A percentile compares a stretch with the other conserved stretches of the same genome.
These are phyloP conservation scores for Solanum etuberosum DNA, from an alignment of 257 asterid species.

Conservation along the genomic window DNA sequence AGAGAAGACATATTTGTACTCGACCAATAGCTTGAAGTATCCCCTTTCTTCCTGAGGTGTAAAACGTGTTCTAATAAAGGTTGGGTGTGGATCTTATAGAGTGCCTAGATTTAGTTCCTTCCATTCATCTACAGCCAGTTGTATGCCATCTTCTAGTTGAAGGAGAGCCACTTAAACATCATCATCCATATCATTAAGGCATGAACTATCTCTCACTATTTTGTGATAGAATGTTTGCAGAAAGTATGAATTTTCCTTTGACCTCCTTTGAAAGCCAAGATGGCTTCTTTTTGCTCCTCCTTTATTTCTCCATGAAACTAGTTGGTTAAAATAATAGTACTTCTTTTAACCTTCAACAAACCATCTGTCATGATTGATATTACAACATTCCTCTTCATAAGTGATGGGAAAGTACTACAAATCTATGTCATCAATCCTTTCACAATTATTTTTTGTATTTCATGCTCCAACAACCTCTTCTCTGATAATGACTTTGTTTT, in stretches of 20 bases:
- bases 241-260: background rate
- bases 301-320: background rate
- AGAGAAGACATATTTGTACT: background rate
- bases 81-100: background rate
- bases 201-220: background rate
- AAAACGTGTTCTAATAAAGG: background rate
- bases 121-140: too few species aligned
- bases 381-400: too few species aligned
- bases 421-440: too few species aligned
- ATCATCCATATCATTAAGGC: background rate
- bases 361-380: too few species aligned
- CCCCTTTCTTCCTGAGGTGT: background rate
- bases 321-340: background rate
- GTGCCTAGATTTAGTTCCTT: background rate
- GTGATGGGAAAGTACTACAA: too few species aligned
- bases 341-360: too few species aligned
- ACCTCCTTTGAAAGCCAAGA: background rate
- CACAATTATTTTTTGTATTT: too few species aligned
- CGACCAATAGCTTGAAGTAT: background rate
- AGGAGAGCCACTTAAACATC: background rate
- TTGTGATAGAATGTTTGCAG: background rate
- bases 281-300: background rate
- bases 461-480: too few species aligned
- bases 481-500: too few species aligned
- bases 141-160: too few species aligned